Base-by-base conservation (phyloP, 768 basidiomycete genomes). In the Daedaleopsis nitida region DNA sequence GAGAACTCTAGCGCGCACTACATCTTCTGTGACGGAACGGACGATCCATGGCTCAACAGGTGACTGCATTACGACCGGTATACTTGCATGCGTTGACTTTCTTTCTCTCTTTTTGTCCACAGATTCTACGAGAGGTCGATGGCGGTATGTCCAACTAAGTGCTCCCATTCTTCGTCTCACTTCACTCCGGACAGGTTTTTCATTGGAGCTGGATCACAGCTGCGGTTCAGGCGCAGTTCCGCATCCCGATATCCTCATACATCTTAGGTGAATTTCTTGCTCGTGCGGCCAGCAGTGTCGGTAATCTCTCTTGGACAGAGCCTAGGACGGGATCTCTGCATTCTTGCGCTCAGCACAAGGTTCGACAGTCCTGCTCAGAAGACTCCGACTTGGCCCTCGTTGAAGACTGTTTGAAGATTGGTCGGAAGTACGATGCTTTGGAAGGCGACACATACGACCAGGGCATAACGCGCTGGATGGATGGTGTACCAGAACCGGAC, bases 1-100 rank as follows among this genome's bases (percentile, higher is more conserved):
- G 32, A 44, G n/a, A 27, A 21, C 2, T 17, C 38, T 0, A 19
- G 17, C 1, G 21, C 56, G 0, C 39, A 21, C 14, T 58, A 62
- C 21, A 17, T 62, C 1, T 62, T 62, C 45, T 62, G 61, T 27
- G 57, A 62, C 8, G 57, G 56, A 3, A 44, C 17, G 16, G 57
- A 62, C 45, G 61, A 62, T 24, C 61, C 61, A 7, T 62, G 61
- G 61, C 58, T 62, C 52, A 9, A 10, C 14, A 54, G 52, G 60
- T 62, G 16, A 44, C 43, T 49, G 13, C 10, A 8, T 4, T 19
- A 3, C 19, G 23, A 3, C 8, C 3, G 10, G 10, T 23, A 21
- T 32, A 5, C 4, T 17, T 45, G 0, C 19, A 13, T 19, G 11
- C 0, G 6, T 13, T 32, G 19, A 14, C 14, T 38, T 43, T 12